Conservation (phyloP, 306 rosid species). For the Comarum palustre region DNA sequence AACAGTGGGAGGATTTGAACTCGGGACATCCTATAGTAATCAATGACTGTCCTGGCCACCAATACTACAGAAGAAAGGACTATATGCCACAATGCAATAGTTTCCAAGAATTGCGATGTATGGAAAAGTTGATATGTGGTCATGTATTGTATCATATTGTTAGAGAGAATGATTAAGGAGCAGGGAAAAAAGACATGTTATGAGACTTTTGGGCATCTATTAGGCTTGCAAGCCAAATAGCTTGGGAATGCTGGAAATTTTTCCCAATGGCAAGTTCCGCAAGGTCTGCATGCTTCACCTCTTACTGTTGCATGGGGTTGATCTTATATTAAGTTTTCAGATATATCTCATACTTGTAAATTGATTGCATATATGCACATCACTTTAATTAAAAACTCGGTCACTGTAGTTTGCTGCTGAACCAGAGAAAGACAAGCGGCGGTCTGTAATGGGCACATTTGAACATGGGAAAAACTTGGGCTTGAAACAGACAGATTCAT, state of each 20-base stretch:
- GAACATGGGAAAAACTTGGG: constrained; percentile 42
- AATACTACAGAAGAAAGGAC: background rate
- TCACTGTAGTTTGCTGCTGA: constrained; percentile 42
- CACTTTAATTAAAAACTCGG: constrained; percentile 6
- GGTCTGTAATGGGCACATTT: constrained; percentile 26
- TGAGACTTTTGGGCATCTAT: background rate
- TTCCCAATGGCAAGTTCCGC: background rate
- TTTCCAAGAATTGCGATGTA: background rate
- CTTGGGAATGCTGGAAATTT: background rate
- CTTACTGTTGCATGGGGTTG: background rate
- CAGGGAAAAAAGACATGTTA: background rate
- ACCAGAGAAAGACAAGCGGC: constrained; percentile 46
- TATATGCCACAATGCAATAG: background rate
- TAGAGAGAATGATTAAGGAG: background rate
- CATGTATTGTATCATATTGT: background rate
- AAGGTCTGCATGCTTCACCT: background rate
- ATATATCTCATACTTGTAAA: background rate
- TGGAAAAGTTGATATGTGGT: background rate
- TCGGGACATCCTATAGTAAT: background rate
- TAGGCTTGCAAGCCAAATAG: background rate
- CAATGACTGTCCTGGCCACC: background rate
- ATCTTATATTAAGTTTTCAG: background rate
- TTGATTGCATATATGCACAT: background rate
- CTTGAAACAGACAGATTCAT: constrained; percentile 40
- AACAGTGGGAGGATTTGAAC: background rate